These are phyloP conservation scores for Helianthus tuberosus DNA, from an alignment of 129 eudicot species.

Conservation along the genomic window DNA sequence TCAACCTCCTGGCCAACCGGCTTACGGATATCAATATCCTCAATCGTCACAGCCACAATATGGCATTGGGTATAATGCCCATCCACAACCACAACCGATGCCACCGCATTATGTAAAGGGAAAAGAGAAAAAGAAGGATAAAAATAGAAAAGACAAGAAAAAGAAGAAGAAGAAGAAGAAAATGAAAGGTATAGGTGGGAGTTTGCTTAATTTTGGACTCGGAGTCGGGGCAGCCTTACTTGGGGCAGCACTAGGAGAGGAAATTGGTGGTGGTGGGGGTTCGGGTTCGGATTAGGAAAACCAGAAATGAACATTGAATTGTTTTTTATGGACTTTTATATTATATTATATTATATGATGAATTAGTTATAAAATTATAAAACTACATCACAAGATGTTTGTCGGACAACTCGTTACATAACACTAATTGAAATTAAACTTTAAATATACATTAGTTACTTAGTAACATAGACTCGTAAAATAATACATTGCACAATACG, in stretches of 20 bases:
- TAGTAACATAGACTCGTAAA: no score
- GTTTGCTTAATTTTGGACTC: slow-evolving; percentile 29
- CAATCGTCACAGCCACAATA: not conserved
- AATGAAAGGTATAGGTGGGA: slow-evolving; percentile 33
- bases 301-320: no score
- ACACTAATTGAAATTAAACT: no score
- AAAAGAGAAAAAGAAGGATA: slow-evolving; percentile 25
- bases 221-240: slow-evolving; percentile 41
- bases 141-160: slow-evolving; percentile 28
- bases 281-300: slow-evolving; percentile 33
- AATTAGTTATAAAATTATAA: no score
- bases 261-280: slow-evolving; percentile 22
- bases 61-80: not conserved
- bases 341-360: no score
- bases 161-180: slow-evolving; percentile 19
- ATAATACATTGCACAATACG: no score
- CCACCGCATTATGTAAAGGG: no score
- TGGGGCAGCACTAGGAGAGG: slow-evolving; percentile 41
- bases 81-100: not conserved
- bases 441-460: no score
- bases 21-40: not conserved
- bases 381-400: no score
- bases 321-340: no score
- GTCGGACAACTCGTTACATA: no score
- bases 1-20: not conserved